Evolutionary conservation across 2,329 filamentous ascomycete genomes (phyloP), one percentile per base, ranked within the genome.

Genomic region (Pyrenophora seminiperda): DNA sequence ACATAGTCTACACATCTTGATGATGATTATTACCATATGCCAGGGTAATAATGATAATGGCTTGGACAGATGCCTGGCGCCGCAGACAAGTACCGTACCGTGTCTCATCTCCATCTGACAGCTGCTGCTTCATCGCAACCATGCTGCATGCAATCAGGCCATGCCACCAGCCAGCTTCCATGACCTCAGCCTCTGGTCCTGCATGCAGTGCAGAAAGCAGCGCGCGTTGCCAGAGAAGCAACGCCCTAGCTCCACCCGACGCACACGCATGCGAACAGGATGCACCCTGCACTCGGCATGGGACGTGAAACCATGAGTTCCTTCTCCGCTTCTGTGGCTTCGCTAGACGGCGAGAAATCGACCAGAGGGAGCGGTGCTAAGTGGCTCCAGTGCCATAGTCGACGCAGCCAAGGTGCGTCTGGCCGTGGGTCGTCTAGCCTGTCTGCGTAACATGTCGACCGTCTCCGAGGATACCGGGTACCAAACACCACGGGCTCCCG

Each of bases 381-480:
- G 39, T 54, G 20, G 37, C 17, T 44, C 46, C 9, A 10, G 9
- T 9, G 10, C 24, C 24, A 27, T 27, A 9, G 24, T 11, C 24
- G 24, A 27, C 24, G 24, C 24, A 27, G 24, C 49, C 42, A 11
- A 20, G 13, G 40, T 20, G 33, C 27, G 14, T 30, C 43, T 42
- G 29, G 22, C 32, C 20, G 37, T 52, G 38, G 29, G 3, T 29
- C 20, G 29, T 51, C 58, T 59, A 57, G 50, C 48, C 37, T 27
- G 39, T 37, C 50, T 61, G 57, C 53, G 62, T 66, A 54, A 60
- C 62, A 39, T 50, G 52, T 41, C 49, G 18, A 50, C 62, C 56
- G 63, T 69, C 50, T 62, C 63, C 64, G 47, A 56, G 61, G 64
- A 62, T 65, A 48, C 64, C 65, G 48, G 43, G 13, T 10, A 19